Conservation (phyloP, 2,329 filamentous ascomycete genomes). For the Aspergillus novoparasiticus region DNA sequence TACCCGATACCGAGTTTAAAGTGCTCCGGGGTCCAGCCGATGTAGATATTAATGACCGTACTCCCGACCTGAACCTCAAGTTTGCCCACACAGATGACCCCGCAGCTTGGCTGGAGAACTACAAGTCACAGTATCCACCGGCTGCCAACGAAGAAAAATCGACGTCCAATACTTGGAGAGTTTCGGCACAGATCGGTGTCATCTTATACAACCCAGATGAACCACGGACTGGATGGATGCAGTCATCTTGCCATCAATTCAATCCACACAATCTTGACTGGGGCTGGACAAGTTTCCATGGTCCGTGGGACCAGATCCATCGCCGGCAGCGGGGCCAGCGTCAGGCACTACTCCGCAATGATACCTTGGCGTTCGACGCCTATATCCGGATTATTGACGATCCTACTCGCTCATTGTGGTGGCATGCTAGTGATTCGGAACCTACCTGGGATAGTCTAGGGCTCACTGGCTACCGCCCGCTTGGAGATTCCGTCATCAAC, state of each 20-base stretch:
- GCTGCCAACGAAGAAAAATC: conserved; percentile 15
- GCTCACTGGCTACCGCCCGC: conserved; percentile 60
- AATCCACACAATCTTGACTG: conserved; percentile 61
- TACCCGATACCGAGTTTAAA: conserved; percentile 44
- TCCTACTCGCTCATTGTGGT: conserved; percentile 63
- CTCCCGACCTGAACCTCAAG: conserved; percentile 36
- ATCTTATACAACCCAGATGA: conserved; percentile 66
- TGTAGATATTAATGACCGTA: conserved; percentile 32
- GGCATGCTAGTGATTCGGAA: conserved; percentile 57
- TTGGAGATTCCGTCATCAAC: conserved; percentile 49
- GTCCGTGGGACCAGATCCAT: conserved; percentile 61
- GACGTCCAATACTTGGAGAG: conserved; percentile 42
- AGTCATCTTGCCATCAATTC: conserved; percentile 62
- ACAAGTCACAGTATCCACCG: conserved; percentile 29
- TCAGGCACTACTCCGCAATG: conserved; percentile 60
- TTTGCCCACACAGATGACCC: conserved; percentile 31
- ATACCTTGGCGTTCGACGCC: conserved; percentile 63
- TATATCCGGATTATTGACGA: conserved; percentile 65
- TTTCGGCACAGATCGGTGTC: conserved; percentile 63
- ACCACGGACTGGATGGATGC: conserved; percentile 59
- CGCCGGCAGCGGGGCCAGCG: conserved; percentile 59
- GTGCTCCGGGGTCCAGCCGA: conserved; percentile 43
- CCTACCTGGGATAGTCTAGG: conserved; percentile 58
- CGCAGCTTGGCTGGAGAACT: conserved; percentile 34
- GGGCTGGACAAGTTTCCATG: conserved; percentile 66